A percentile compares a stretch with the other conserved stretches of the same genome.
Evolutionary conservation across 176 grass and related monocot genomes (phyloP).

Genomic region (Oryza glaberrima): DNA sequence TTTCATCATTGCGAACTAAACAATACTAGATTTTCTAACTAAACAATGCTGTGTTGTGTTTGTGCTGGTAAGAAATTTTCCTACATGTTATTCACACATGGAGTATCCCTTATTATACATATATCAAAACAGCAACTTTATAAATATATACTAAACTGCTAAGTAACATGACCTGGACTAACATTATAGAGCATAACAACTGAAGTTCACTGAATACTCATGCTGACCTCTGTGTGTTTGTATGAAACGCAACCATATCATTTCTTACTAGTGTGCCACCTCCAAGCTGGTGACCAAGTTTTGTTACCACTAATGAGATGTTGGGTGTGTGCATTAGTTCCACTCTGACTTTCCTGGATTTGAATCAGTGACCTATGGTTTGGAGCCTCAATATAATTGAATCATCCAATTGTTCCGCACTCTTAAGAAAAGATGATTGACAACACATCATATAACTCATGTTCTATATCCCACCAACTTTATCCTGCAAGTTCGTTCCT

Average conservation of each 20-base stretch:
- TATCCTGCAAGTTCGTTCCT: neutral
- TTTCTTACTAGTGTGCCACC: neutral
- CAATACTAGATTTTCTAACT: neutral
- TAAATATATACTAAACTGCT: constrained; percentile 19
- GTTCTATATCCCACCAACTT: constrained; percentile 24
- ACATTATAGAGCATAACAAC: neutral
- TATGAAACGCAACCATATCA: neutral
- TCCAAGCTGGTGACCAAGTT: neutral
- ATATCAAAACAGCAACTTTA: neutral
- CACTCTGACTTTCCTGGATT: neutral
- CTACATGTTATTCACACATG: neutral
- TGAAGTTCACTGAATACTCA: neutral
- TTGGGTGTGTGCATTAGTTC: neutral
- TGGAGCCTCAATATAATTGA: neutral
- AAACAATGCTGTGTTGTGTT: neutral
- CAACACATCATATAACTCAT: constrained; percentile 12
- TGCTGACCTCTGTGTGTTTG: neutral
- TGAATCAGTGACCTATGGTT: neutral
- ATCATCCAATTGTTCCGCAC: neutral
- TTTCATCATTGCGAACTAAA: neutral
- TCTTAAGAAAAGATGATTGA: neutral
- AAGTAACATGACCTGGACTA: neutral
- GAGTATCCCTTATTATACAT: neutral
- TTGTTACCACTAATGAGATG: neutral
- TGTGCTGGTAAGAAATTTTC: neutral